Conservation (phyloP, 768 basidiomycete species). For the Kwoniella sp. region DNA sequence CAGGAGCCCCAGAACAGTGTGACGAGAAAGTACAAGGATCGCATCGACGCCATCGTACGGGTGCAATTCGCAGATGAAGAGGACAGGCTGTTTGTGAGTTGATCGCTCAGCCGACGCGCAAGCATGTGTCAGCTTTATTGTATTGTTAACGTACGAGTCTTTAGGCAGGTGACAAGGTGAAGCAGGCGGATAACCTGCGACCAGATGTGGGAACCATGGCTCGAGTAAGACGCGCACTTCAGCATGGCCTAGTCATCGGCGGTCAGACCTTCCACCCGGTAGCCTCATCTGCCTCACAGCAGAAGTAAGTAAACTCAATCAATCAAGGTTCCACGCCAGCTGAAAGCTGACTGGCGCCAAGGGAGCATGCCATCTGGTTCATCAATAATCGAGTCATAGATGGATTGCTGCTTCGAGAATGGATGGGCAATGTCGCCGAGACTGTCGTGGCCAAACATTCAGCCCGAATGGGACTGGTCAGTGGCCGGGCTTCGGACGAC, state of each 20-base stretch:
- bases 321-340: too few relatives aligned
- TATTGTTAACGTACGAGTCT: neutral
- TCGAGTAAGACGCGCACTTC: slow-evolving; percentile 47
- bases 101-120: too few relatives aligned
- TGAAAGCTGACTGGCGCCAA: slow-evolving; percentile 20
- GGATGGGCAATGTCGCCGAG: slow-evolving; percentile 53
- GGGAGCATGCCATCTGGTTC: slow-evolving; percentile 56
- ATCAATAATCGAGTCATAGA: slow-evolving; percentile 41
- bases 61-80: slow-evolving; percentile 54
- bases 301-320: slow-evolving; percentile 48
- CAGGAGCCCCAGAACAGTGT: slow-evolving; percentile 53
- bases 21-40: slow-evolving; percentile 40
- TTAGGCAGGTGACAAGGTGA: slow-evolving; percentile 25
- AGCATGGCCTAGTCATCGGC: slow-evolving; percentile 46
- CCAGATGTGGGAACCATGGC: slow-evolving; percentile 46
- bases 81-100: slow-evolving; percentile 46
- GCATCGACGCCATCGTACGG: slow-evolving; percentile 45
- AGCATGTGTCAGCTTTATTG: too few relatives aligned
- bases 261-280: slow-evolving; percentile 47
- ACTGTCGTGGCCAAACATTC: slow-evolving; percentile 53
- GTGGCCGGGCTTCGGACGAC: too few relatives aligned
- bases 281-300: slow-evolving; percentile 52
- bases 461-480: slow-evolving; percentile 51
- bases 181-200: slow-evolving; percentile 33
- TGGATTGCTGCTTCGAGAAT: slow-evolving; percentile 32